A percentile compares a stretch with the other conserved stretches of the same genome.
Evolutionary conservation across 176 grass and related monocot species (phyloP).

Genomic region (Chrysopogon serrulatus): DNA sequence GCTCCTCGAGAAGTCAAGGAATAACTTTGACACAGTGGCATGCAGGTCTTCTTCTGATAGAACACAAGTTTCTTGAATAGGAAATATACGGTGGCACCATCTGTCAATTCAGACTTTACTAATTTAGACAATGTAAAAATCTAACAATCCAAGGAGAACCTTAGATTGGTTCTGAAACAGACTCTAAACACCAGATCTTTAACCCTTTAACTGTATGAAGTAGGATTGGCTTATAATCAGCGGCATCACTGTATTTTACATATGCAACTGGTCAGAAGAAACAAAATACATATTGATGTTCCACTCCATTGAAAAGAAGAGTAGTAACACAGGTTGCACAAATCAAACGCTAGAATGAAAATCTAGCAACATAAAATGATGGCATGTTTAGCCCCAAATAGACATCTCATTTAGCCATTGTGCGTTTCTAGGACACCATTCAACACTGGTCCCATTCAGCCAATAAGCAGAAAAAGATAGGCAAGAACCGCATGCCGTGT

Average conservation of each 20-base stretch:
- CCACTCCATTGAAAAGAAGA: slow-evolving; percentile 19
- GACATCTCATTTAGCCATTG: not conserved
- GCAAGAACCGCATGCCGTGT: not conserved
- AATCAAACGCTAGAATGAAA: slow-evolving; percentile 4
- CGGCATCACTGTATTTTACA: not conserved
- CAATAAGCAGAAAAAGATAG: not conserved
- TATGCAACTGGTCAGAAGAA: not conserved
- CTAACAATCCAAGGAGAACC: not conserved
- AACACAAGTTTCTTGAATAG: slow-evolving; percentile 91
- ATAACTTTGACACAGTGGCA: slow-evolving; percentile 71
- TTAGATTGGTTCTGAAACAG: not conserved
- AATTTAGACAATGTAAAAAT: slow-evolving; percentile 9
- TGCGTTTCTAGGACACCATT: not conserved
- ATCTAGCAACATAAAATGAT: not conserved
- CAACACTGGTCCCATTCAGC: not conserved
- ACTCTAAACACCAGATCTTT: not conserved
- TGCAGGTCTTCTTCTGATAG: slow-evolving; percentile 66
- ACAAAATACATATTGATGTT: not conserved
- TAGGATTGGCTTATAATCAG: not conserved
- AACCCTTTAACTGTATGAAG: not conserved
- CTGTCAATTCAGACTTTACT: slow-evolving; percentile 41
- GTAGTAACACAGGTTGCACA: not conserved
- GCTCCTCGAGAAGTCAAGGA: slow-evolving; percentile 47
- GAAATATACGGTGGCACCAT: slow-evolving; percentile 95
- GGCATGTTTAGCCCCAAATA: not conserved